Evolutionary conservation across 371 early-diverging fungal genomes (phyloP), one percentile per base, ranked within the genome.

Genomic region (Homolaphlyctis polyrhiza): DNA sequence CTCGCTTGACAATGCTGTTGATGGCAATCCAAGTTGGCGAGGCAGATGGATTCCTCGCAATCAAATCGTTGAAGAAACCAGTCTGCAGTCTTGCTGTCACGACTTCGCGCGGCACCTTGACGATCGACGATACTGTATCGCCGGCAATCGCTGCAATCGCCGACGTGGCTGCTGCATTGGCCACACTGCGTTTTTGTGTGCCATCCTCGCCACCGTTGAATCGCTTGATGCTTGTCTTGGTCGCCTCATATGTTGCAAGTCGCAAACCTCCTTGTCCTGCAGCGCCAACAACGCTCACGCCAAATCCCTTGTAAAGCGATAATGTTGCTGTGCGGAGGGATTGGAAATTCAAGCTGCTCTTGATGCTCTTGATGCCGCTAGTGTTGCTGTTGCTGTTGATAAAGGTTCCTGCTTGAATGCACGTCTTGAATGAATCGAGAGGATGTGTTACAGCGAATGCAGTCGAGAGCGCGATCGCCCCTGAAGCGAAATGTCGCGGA

Each of bases 71-170:
- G 60, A 87, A 82, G 65, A 85, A 79, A 30, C 84, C 87, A 30
- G 88, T 87, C 67, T 91, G 92, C 55, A 91, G 72, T 62, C 86
- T 73, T 4, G 92, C 83, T 6, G 92, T 91, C 50, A 91, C 74
- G n/a, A 91, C 90, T 67, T 91, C 92, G 29, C 92, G 80, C 18
- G 92, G 92, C 0, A 91, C 92, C 67, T 91, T 91, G 71, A 90
- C 85, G 25, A 90, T 84, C 55, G 86, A 86, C 0, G 89, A 89
- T 3, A 87, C 89, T 11, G 87, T 67, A 73, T 91, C 92, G 39
- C 90, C 90, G 14, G 88, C 68, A 11, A 89, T 82, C 25, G 92
- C 92, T 33, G 91, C 85, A 36, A 89, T 62, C 35, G 90, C 88
- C 5, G 88, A 86, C 66, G 71, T 36, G 62, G 66, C n/a, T 64